Percentiles rank a stretch among this genome's conserved stretches.
Conservation (phyloP, 1,284 basidiomycete species). For the Flammula alnicola region DNA sequence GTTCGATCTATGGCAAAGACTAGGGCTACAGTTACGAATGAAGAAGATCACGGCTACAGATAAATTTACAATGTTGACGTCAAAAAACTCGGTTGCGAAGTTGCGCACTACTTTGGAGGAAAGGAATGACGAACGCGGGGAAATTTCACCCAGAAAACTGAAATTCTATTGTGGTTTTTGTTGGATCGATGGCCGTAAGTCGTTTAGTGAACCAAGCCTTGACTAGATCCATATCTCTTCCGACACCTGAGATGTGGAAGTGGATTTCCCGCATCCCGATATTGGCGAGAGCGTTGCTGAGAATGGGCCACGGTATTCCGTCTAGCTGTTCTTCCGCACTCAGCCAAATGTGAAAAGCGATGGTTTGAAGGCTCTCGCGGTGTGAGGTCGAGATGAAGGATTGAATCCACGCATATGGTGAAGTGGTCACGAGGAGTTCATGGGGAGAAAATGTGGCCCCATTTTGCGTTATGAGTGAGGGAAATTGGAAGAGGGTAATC, state of each 20-base stretch:
- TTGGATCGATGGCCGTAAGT: background rate
- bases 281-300: constrained; percentile 17
- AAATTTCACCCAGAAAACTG: background rate
- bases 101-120: too few relatives aligned
- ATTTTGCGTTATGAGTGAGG: constrained; percentile 15
- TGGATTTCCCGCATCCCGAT: constrained; percentile 17
- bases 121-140: too few relatives aligned
- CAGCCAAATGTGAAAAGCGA: constrained; percentile 35
- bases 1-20: too few relatives aligned
- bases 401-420: constrained; percentile 31
- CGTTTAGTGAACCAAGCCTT: constrained; percentile 18
- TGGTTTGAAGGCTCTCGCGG: constrained; percentile 16
- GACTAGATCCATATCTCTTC: constrained; percentile 16
- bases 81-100: too few relatives aligned
- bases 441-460: constrained; percentile 3
- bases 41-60: too few relatives aligned
- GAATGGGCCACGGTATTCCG: constrained; percentile 30
- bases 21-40: too few relatives aligned
- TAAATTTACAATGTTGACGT: too few relatives aligned
- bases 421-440: constrained; percentile 6
- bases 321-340: constrained; percentile 34
- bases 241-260: constrained; percentile 30
- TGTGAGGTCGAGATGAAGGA: constrained; percentile 28
- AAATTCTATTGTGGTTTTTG: background rate
- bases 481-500: constrained; percentile 36